Evolutionary conservation across 2,329 filamentous ascomycete species (phyloP).

Genomic region (Exophiala spinifera): DNA sequence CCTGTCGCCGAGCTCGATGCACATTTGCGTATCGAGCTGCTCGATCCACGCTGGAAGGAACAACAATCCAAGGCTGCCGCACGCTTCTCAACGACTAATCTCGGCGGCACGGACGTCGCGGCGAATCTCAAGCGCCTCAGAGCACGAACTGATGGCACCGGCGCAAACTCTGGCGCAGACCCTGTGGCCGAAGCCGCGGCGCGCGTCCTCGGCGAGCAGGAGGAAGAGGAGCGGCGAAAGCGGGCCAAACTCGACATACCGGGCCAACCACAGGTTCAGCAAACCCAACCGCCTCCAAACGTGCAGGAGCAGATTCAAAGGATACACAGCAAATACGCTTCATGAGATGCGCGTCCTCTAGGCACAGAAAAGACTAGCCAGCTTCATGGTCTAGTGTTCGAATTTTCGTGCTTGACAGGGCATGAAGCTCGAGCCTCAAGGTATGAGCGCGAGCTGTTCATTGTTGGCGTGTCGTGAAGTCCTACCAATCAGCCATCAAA

Average conservation of each 20-base stretch:
- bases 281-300: conserved; percentile 52
- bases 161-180: conserved; percentile 30
- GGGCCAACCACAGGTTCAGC: neutral
- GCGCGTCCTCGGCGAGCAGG: conserved; percentile 65
- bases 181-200: conserved; percentile 32
- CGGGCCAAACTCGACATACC: conserved; percentile 56
- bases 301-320: conserved; percentile 81
- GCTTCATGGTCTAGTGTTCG: too few relatives aligned
- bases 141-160: conserved; percentile 75
- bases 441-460: too few relatives aligned
- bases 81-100: conserved; percentile 78
- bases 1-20: conserved; percentile 83
- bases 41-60: conserved; percentile 94
- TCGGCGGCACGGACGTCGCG: conserved; percentile 81
- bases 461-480: too few relatives aligned
- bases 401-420: too few relatives aligned
- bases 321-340: conserved; percentile 46
- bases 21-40: conserved; percentile 90
- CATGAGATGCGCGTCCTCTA: conserved; percentile 3
- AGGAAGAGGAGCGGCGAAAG: conserved; percentile 72
- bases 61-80: conserved; percentile 86
- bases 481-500: too few relatives aligned
- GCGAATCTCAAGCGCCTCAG: conserved; percentile 91
- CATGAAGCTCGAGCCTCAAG: too few relatives aligned
- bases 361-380: too few relatives aligned